Conservation (phyloP, 2,329 filamentous ascomycete species). For the Dothidotthia symphoricarpi region DNA sequence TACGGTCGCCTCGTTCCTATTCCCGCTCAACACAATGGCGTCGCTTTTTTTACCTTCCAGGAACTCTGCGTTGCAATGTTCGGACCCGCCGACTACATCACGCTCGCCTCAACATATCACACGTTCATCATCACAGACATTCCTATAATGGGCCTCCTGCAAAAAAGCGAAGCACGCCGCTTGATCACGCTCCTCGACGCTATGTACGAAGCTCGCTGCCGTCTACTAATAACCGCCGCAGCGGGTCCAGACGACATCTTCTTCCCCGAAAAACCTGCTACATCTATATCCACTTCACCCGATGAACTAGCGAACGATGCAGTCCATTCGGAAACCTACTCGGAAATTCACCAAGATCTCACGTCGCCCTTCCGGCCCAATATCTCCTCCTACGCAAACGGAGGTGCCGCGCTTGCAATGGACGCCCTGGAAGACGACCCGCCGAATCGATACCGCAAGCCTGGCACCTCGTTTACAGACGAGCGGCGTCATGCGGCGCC, state of each 20-base stretch:
- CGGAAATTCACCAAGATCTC: conserved; percentile 76
- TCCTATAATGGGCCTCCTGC: conserved; percentile 63
- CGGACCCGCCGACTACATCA: conserved; percentile 80
- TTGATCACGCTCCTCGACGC: conserved; percentile 81
- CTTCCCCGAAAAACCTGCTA: conserved; percentile 56
- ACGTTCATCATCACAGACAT: conserved; percentile 72
- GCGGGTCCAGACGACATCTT: conserved; percentile 71
- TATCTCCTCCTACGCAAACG: conserved; percentile 60
- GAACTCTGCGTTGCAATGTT: conserved; percentile 64
- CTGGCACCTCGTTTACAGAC: conserved; percentile 26
- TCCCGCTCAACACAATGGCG: conserved; percentile 57
- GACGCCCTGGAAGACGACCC: conserved; percentile 53
- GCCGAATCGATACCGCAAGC: conserved; percentile 39
- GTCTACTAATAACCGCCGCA: conserved; percentile 66
- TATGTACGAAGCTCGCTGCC: conserved; percentile 74
- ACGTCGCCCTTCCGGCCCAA: conserved; percentile 77
- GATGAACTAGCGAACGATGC: conserved; percentile 46
- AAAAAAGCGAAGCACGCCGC: conserved; percentile 77
- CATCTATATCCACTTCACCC: conserved; percentile 3
- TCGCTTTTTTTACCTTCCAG: conserved; percentile 65
- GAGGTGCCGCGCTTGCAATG: conserved; percentile 36
- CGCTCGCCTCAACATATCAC: conserved; percentile 75
- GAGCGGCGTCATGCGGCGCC: conserved; percentile 33
- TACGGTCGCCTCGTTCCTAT: conserved; percentile 66
- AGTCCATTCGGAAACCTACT: conserved; percentile 63